Evolutionary conservation across 2,329 filamentous ascomycete species (phyloP), one percentile per base, ranked within the genome.

Genomic region (Juglanconis sp.): DNA sequence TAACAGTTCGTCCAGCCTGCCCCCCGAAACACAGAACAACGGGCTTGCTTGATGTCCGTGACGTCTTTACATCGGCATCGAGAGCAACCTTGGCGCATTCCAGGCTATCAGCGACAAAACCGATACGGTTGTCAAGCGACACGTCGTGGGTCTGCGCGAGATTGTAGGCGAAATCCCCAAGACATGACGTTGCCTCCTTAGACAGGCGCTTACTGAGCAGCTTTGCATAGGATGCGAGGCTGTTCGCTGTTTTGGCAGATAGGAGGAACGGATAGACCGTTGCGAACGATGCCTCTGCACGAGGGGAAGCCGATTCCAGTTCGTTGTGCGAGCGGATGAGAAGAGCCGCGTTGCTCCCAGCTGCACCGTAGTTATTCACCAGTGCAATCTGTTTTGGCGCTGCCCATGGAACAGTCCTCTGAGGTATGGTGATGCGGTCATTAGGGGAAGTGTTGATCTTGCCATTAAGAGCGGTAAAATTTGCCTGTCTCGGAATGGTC

Each of bases 21-120:
- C 76, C 76, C 3, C 73, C 74, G 49, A 78, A 76, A 24, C 66
- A 68, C 1, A 79, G 57, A 1, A 78, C 64, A 1, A 76, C 62
- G 10, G 66, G 59, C 15, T 31, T 59, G n/a, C 48, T 52, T 47
- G 6, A 24, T 51, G 8, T 9, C 17, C 4, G 5, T 3, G 30
- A 6, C 6, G 38, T 32, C 35, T 47, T 30, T 44, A 30, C 24
- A 24, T 24, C 24, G 24, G 24, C 24, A 24, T 24, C 24, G 24
- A 24, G 24, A 24, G 24, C 24, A 24, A 24, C 24, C 31, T 15
- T 10, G 24, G 8, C 15, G 32, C 24, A 51, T 30, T 53, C 50
- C 5, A 46, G 34, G 7, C n/a, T 44, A 55, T 44, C 50, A 8
- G 48, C 17, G 40, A 34, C 13, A 34, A 36, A 32, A 11, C 24